Evolutionary conservation across 2,329 filamentous ascomycete genomes (phyloP).

Genomic region (Talaromyces atroroseus): DNA sequence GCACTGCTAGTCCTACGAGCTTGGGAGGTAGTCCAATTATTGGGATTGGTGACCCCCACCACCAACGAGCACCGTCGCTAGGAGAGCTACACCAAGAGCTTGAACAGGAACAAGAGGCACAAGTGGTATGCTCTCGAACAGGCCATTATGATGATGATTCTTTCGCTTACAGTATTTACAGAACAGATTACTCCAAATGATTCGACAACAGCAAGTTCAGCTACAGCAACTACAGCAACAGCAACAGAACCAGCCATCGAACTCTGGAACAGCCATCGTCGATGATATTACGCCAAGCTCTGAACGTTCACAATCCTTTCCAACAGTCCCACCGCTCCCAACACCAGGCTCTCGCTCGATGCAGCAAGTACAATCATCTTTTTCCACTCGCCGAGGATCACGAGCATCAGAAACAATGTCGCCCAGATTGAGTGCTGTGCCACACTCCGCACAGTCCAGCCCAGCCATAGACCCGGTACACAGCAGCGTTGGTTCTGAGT

Average conservation of each 20-base stretch:
- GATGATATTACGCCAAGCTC: slow-evolving; percentile 41
- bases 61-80: slow-evolving; percentile 44
- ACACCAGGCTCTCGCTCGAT: slow-evolving; percentile 19
- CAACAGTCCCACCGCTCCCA: slow-evolving; percentile 31
- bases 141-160: neutral
- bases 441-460: slow-evolving; percentile 13
- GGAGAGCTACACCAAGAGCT: slow-evolving; percentile 48
- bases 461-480: slow-evolving; percentile 29
- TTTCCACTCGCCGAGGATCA: slow-evolving; percentile 32
- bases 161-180: slow-evolving; percentile 17
- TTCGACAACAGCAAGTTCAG: slow-evolving; percentile 43
- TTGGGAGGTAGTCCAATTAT: slow-evolving; percentile 38
- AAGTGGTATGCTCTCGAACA: slow-evolving; percentile 37
- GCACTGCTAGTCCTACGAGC: slow-evolving; percentile 40
- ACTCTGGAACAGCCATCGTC: slow-evolving; percentile 28
- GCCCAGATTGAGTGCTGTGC: slow-evolving; percentile 10
- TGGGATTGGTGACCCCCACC: slow-evolving; percentile 42
- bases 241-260: slow-evolving; percentile 21
- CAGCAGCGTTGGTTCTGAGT: slow-evolving; percentile 14
- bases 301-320: slow-evolving; percentile 29
- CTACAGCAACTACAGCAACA: slow-evolving; percentile 35
- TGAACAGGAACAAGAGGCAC: slow-evolving; percentile 48
- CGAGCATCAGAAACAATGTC: slow-evolving; percentile 34
- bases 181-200: slow-evolving; percentile 48
- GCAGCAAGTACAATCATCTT: slow-evolving; percentile 22